phyloP scores from a whole-genome alignment of 306 rosid species.

The Dalbergia oliveri region DNA sequence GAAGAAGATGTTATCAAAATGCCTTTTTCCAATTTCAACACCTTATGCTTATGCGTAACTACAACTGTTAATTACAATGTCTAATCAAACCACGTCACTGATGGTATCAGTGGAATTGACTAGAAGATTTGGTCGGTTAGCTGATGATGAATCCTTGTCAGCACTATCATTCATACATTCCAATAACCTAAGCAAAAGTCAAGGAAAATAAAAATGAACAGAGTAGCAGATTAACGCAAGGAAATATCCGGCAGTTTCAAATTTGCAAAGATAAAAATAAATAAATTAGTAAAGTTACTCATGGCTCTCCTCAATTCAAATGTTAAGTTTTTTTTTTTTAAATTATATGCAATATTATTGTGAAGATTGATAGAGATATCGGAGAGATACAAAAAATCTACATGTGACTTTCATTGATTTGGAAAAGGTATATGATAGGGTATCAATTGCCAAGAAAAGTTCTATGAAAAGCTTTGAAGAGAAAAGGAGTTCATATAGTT shows the following conservation, averaged over 20 bases:
- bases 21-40: background rate
- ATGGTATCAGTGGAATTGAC: background rate
- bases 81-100: slow-evolving; percentile 7
- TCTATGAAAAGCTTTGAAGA: too few relatives aligned
- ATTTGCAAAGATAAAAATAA: background rate
- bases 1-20: background rate
- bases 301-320: background rate
- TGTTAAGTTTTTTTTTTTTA: background rate
- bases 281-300: background rate
- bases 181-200: background rate
- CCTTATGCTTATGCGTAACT: background rate
- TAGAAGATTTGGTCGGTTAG: slow-evolving; percentile 40
- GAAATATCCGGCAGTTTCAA: background rate
- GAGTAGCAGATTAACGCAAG: background rate
- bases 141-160: slow-evolving; percentile 29
- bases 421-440: too few relatives aligned
- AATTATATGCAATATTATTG: background rate
- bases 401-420: too few relatives aligned
- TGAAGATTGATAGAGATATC: too few relatives aligned
- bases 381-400: too few relatives aligned
- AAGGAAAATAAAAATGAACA: background rate
- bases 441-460: too few relatives aligned
- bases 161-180: background rate
- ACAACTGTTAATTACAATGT: background rate
- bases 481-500: too few relatives aligned